Base-by-base conservation (phyloP, 2,329 filamentous ascomycete genomes). In the Microsporum audouinii region DNA sequence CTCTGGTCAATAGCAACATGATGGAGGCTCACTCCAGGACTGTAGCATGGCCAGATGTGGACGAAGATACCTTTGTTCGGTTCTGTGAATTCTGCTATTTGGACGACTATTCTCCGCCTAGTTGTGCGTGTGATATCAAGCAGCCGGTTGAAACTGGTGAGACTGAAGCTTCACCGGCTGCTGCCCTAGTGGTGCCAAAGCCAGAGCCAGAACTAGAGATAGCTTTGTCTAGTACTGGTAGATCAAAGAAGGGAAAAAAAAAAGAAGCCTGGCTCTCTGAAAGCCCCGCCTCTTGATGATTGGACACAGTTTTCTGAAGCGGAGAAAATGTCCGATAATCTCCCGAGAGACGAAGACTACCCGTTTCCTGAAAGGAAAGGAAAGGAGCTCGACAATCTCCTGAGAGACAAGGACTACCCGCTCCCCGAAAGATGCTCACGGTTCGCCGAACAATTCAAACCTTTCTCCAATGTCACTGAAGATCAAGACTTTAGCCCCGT, bases 401-500 rank as follows among this genome's bases (percentile, higher is more conserved):
- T 12, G 7, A n/a, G n/a, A 4, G 33, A 55, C 1, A 33, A 23
- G 6, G 3, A 34, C 8, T 38, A 55, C n/a, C 14, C 31, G 12
- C 31, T 29, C 31, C 29, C 51, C 8, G 29, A 36, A 5, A n/a
- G 2, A 12, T 36, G 29, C 12, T 7, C 12, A 6, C 14, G 23
- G 31, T 55, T 36, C 3, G 23, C 31, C 23, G 31, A 36, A 7
- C 51, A 36, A n/a, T 55, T 55, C 14, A 5, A 33, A 53, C 49
- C 49, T 12, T 53, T 53, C 49, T 53, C 49, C 49, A 53, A 53
- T 14, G 49, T 53, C 49, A 17, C 33, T 2, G n/a, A 12, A n/a
- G 38, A 55, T 7, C 64, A 73, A 51, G 68, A 71, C 60, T 73
- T 70, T 61, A 68, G 67, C 0, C 65, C 66, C n/a, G 71, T 75